Base-by-base conservation (phyloP, 1,139 yeast genomes). In the Hemisphaericaspora xylanilytica region DNA sequence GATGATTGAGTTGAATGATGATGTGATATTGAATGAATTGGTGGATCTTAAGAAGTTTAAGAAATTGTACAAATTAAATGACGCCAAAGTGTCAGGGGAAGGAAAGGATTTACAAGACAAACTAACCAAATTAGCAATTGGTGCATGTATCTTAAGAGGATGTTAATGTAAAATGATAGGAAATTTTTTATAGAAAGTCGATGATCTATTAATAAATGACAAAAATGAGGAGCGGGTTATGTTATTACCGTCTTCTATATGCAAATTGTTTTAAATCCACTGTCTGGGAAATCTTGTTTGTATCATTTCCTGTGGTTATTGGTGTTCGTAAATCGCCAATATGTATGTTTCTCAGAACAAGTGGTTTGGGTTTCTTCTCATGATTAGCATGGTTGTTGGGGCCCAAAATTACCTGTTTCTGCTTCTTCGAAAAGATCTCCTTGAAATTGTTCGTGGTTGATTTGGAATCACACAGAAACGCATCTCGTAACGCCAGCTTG, bases 61-160 rank as follows among this genome's bases (percentile, higher is more conserved):
- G 47, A 70, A 70, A 42, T 42, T 67, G 10, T 71, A 65, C 46
- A 70, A 70, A 46, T 47, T 70, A 22, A 65, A 63, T 46, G 73
- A 63, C 42, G 61, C 62, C 4, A 58, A 49, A 13, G 25, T 50
- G 11, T 27, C 43, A 2, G 48, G 40, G 4, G 49, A 50, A 26
- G 49, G 38, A 9, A 32, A 41, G 13, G 35, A 46, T 12, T 34
- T 46, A n/a, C 71, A 65, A 43, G 51, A 42, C 2, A 51, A 52
- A 28, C 53, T 64, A 27, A 60, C 74, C 3, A 52, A 66, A 36
- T 56, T 67, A 39, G 68, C 69, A 1, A 64, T 71, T 15, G 67
- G 67, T 4, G 65, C 71, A 12, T 64, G 73, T 52, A 50, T 65
- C 15, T 50, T 69, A 32, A 52, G 75, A 37, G 75, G 75, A 1